Conservation (phyloP, 2,329 filamentous ascomycete species). For the Penicillium oxalicum region DNA sequence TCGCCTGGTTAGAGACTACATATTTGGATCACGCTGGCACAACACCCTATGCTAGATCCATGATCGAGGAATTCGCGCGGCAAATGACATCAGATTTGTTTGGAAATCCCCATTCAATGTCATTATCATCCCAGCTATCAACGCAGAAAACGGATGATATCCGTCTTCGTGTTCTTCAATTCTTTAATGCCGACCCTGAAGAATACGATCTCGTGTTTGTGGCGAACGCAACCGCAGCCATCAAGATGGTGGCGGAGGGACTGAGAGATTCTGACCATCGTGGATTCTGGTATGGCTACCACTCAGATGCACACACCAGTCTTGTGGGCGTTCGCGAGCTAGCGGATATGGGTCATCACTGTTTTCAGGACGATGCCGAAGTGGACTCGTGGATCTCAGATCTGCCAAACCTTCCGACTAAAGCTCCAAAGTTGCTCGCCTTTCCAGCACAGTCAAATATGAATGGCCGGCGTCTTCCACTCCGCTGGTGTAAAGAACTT, state of each 20-base stretch:
- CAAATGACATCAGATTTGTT: slow-evolving; percentile 75
- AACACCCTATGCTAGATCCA: slow-evolving; percentile 72
- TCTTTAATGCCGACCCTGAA: slow-evolving; percentile 75
- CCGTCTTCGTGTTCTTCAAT: slow-evolving; percentile 62
- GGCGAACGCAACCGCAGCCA: slow-evolving; percentile 82
- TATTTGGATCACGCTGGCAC: slow-evolving; percentile 96
- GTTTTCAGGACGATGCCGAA: slow-evolving; percentile 58
- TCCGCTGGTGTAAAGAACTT: slow-evolving; percentile 58
- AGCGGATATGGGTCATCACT: slow-evolving; percentile 54
- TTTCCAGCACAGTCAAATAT: slow-evolving; percentile 92
- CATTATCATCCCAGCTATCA: slow-evolving; percentile 70
- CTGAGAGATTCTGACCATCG: slow-evolving; percentile 56
- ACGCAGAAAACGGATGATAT: slow-evolving; percentile 70
- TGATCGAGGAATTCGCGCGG: slow-evolving; percentile 71
- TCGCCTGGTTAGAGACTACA: slow-evolving; percentile 51
- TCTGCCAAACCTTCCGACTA: slow-evolving; percentile 10
- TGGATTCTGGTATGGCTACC: slow-evolving; percentile 81
- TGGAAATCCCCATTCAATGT: slow-evolving; percentile 88
- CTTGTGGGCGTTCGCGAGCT: slow-evolving; percentile 73
- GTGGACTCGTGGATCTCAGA: slow-evolving; percentile 60
- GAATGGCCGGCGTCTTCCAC: slow-evolving; percentile 70
- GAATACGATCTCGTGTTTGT: slow-evolving; percentile 88
- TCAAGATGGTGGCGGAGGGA: slow-evolving; percentile 78
- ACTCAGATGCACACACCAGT: slow-evolving; percentile 80
- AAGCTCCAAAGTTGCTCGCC: slow-evolving; percentile 55